A percentile compares a stretch with the other conserved stretches of the same genome.
phyloP scores from a whole-genome alignment of 2,329 filamentous ascomycete species.

The Arthrocladium fulminans region DNA sequence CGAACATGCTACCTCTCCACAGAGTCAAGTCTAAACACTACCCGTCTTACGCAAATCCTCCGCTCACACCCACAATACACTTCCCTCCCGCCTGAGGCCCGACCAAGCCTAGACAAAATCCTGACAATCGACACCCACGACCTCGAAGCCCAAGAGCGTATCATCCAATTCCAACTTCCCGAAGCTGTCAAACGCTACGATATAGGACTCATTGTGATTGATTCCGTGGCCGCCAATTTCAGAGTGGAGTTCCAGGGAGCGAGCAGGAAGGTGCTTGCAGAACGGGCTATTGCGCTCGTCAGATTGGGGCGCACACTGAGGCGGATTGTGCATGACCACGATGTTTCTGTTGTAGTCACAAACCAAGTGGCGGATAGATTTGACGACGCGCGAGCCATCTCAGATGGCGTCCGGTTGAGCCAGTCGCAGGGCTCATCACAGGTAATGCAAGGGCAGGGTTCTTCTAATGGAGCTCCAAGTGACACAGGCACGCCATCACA shows the following conservation, averaged over 20 bases:
- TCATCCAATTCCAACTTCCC: constrained; percentile 84
- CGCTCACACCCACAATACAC: constrained; percentile 54
- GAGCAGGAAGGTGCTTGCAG: constrained; percentile 52
- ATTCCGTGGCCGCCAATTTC: constrained; percentile 93
- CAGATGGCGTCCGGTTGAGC: not conserved
- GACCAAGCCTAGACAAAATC: constrained; percentile 64
- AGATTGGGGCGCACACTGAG: constrained; percentile 66
- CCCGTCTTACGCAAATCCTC: constrained; percentile 71
- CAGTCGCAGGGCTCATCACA: not conserved
- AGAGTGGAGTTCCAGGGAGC: constrained; percentile 60
- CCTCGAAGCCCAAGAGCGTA: constrained; percentile 90
- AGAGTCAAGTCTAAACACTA: constrained; percentile 75
- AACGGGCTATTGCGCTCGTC: constrained; percentile 66
- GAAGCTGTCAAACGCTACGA: constrained; percentile 67
- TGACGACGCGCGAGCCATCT: constrained; percentile 22
- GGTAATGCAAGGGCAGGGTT: constrained; percentile 1
- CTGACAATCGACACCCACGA: constrained; percentile 77
- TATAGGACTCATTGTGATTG: constrained; percentile 74
- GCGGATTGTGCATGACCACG: constrained; percentile 62
- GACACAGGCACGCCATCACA: not conserved
- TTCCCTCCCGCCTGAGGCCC: constrained; percentile 31
- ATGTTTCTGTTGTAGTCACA: constrained; percentile 78
- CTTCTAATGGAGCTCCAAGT: no score
- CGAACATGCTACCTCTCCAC: constrained; percentile 91
- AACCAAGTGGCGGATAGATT: constrained; percentile 96